Percentiles rank a stretch among this genome's conserved stretches.
Evolutionary conservation across 2,329 filamentous ascomycete species (phyloP).

Genomic region (Penicillium glabrum): DNA sequence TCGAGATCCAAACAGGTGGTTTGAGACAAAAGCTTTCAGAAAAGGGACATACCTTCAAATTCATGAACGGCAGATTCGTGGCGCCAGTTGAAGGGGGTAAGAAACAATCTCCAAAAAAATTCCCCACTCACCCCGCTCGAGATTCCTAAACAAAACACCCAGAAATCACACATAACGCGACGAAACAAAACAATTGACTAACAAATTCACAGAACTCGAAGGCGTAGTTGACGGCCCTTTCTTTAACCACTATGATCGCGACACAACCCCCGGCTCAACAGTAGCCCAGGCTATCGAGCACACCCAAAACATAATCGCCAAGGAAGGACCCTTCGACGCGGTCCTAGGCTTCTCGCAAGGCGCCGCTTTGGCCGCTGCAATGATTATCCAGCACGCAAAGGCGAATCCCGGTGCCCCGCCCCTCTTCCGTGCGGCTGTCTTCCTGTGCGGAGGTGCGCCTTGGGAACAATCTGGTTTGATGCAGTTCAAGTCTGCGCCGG

Average conservation of each 20-base stretch:
- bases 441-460: conserved; percentile 29
- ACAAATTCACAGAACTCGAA: conserved; percentile 24
- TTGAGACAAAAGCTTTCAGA: conserved; percentile 26
- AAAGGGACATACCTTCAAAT: conserved; percentile 30
- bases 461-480: conserved; percentile 25
- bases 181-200: neutral
- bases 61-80: conserved; percentile 27
- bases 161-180: neutral
- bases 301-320: conserved; percentile 18
- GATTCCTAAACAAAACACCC: neutral
- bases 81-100: conserved; percentile 29
- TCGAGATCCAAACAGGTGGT: conserved; percentile 36
- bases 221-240: conserved; percentile 33
- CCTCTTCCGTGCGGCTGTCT: conserved; percentile 32
- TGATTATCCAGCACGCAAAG: conserved; percentile 25
- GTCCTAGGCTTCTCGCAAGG: conserved; percentile 36
- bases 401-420: conserved; percentile 18
- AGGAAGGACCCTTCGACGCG: conserved; percentile 32
- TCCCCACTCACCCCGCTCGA: neutral
- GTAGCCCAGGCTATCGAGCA: conserved; percentile 29
- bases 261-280: conserved; percentile 20
- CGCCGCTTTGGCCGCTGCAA: conserved; percentile 27
- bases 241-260: conserved; percentile 31
- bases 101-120: neutral
- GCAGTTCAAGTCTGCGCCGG: conserved; percentile 9